Conservation (phyloP, 805 yeast species). For the Candida ipomoeae region DNA sequence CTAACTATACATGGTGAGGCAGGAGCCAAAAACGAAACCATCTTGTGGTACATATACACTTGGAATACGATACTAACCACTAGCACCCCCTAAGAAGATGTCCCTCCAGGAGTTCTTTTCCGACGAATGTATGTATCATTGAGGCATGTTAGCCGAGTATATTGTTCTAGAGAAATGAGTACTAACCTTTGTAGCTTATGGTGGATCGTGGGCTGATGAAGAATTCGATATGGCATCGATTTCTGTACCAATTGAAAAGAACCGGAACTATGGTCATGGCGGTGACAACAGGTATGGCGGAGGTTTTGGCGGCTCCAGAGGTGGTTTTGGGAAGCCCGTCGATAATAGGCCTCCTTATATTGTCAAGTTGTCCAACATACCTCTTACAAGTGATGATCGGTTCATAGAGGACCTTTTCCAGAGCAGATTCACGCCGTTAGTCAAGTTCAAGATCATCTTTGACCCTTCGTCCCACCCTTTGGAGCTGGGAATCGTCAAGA, state of each 20-base stretch:
- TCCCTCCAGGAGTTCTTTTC: conserved; percentile 43
- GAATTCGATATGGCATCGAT: conserved; percentile 43
- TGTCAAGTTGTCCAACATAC: conserved; percentile 58
- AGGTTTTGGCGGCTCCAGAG: conserved; percentile 8
- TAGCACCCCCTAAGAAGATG: conserved; percentile 45
- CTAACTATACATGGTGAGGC: no score
- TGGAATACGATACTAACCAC: conserved; percentile 10
- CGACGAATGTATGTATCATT: conserved; percentile 39
- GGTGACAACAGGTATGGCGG: conserved; percentile 9
- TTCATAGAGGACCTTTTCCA: conserved; percentile 57
- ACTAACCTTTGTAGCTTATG: conserved; percentile 33
- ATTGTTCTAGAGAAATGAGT: not conserved
- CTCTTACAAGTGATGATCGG: conserved; percentile 48
- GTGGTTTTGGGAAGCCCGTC: conserved; percentile 6
- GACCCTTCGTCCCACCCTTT: conserved; percentile 41
- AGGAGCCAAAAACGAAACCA: no score
- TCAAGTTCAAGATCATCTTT: conserved; percentile 59
- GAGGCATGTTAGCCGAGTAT: not conserved
- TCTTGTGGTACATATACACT: no score
- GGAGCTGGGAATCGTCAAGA: conserved; percentile 38
- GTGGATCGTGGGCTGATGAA: conserved; percentile 48
- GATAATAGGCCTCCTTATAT: conserved; percentile 56
- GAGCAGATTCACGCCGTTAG: conserved; percentile 55
- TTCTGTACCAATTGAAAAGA: conserved; percentile 40
- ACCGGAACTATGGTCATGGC: conserved; percentile 24